Evolutionary conservation across 2,329 filamentous ascomycete genomes (phyloP), one percentile per base, ranked within the genome.

Genomic region (Ophiostoma ulmi): DNA sequence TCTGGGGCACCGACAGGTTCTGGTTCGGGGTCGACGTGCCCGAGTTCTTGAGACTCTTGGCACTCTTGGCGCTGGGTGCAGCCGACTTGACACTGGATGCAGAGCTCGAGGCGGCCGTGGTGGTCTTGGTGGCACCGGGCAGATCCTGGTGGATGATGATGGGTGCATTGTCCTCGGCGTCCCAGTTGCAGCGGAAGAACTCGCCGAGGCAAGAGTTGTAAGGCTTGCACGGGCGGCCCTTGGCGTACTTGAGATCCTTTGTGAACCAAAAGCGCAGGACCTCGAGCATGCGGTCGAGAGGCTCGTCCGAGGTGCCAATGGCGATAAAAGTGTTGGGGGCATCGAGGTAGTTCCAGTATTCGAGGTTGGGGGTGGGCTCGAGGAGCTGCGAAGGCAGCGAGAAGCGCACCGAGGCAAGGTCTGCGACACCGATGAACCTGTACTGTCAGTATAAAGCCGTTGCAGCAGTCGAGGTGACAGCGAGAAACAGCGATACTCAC

Each of bases 311-410:
- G 76, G 94, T 94, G 76, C 94, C 95, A 76, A 90, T 90, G 65
- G 86, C 87, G 74, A 88, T 82, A 74, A 99, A 97, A 67, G 94
- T 92, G 80, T 97, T 96, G 31, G 94, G 94, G 75, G 93, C 88
- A 80, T 99, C 95, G 78, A 99, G 85, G 78, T 99, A 99, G 77
- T 96, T 96, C 95, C 95, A 99, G 82, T 98, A 99, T 83, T 99
- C 95, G 78, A 99, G 84, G 80, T 99, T 99, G 69, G 95, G 95
- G 4, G 92, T 96, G 48, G 95, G 95, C 80, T 99, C 95, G 77
- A 99, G 87, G 63, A 99, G 88, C 81, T 98, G 94, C 68, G 95
- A 93, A 31, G 95, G 95, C 68, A 99, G 86, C 20, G 94, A 98
- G 83, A 99, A 99, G 75, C 95, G 91, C 73, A 98, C 94, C 71